Evolutionary conservation across 305 asterid species (phyloP), one percentile per base, ranked within the genome.

Genomic region (Solanum hybrid): DNA sequence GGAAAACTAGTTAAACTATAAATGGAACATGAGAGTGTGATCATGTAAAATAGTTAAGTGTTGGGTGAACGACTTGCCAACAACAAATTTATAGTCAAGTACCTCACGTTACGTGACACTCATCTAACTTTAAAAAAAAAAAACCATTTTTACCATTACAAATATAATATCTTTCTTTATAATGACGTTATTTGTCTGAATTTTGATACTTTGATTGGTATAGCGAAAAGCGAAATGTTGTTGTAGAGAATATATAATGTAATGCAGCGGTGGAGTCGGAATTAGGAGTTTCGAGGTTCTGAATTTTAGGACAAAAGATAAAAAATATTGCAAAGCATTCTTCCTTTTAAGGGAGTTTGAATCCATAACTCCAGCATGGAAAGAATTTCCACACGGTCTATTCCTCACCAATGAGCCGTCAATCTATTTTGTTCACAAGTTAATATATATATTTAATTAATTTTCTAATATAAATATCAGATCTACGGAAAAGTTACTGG

Each of bases 61-160:
- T 96, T 96, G 89, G 98, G 96, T 94, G 95, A 95, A 94, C 98
- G 88, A 95, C 96, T 90, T 92, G 91, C 95, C 96, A 93, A 90
- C 93, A 91, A 93, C 92, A 93, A 91, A 92, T 94, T 94, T 90
- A 93, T 91, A 90, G 88, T 92, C 76, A 85, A 90, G 22, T 89
- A 84, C 92, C 91, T 91, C 90, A 89, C 88, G 89, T 93, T 91
- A 91, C 94, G 90, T 91, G 94, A 92, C 78, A 51, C 88, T 69
- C 79, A 85, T 75, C n/a, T 13, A 80, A 46, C 36, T 42, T 87
- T 2, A 7, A 7, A 38, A 38, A 37, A 37, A 16, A 5, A 51
- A 66, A 87, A 86, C 42, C 17, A 26, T 36, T 64, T 78, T 64
- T 14, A 38, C 14, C 36, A 29, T 3, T 34, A 32, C 2, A 69